phyloP scores from a whole-genome alignment of 176 grass and related monocot species.

The Musa schizocarpa region DNA sequence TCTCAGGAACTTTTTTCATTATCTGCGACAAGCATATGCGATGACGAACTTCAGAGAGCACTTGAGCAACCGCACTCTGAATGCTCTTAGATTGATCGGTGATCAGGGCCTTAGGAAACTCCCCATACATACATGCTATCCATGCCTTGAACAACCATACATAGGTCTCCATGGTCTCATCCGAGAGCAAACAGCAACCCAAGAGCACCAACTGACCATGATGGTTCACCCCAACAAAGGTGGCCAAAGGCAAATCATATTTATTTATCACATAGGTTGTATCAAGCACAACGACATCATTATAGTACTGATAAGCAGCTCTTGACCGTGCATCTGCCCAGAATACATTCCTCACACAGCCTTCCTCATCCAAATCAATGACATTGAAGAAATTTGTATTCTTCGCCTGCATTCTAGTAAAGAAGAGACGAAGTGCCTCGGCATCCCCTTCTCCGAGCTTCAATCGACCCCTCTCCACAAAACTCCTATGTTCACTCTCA shows the following conservation, averaged over 20 bases:
- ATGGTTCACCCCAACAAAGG: conserved; percentile 83
- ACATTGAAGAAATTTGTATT: conserved; percentile 87
- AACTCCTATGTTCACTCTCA: conserved; percentile 62
- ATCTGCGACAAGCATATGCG: conserved; percentile 18
- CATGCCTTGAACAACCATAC: conserved; percentile 22
- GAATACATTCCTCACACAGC: conserved; percentile 60
- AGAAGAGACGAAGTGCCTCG: conserved; percentile 78
- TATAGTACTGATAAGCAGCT: conserved; percentile 79
- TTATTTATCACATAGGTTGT: conserved; percentile 64
- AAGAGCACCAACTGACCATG: conserved; percentile 78
- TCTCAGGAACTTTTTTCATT: conserved; percentile 27
- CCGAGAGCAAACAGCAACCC: conserved; percentile 68
- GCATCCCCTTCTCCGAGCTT: conserved; percentile 75
- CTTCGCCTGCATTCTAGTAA: conserved; percentile 92
- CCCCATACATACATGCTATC: conserved; percentile 19
- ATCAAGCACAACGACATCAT: conserved; percentile 62
- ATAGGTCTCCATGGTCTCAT: conserved; percentile 45
- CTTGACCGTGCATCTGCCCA: conserved; percentile 87
- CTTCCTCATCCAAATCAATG: conserved; percentile 81
- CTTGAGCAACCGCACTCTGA: conserved; percentile 3
- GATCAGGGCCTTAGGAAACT: conserved; percentile 17
- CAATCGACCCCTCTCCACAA: conserved; percentile 57
- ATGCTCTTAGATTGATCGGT: conserved; percentile 16
- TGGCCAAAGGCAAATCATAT: conserved; percentile 82
- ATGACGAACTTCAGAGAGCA: conserved; percentile 15